A percentile compares a stretch with the other conserved stretches of the same genome.
Evolutionary conservation across 371 early-diverging fungal species (phyloP).

Genomic region (Apophysomyces ossiformis): DNA sequence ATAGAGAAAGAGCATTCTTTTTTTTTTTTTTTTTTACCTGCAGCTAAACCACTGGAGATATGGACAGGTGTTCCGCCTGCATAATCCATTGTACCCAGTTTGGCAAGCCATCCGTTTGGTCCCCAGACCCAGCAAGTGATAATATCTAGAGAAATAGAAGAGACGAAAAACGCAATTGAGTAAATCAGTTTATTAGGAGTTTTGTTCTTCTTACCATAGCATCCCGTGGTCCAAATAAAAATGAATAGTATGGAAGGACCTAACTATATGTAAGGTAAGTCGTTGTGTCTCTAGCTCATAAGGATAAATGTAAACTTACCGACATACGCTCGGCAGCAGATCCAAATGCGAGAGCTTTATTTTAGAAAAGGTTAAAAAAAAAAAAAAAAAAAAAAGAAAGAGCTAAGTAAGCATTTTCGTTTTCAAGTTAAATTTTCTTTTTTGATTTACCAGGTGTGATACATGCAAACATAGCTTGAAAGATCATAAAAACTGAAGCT

Average conservation of each 20-base stretch:
- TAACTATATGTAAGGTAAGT: conserved; percentile 30
- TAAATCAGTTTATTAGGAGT: no score
- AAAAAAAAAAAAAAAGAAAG: conserved; percentile 18
- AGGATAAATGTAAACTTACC: conserved; percentile 16
- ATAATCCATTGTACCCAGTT: conserved; percentile 79
- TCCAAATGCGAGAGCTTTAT: conserved; percentile 76
- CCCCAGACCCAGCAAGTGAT: conserved; percentile 90
- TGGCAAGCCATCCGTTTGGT: conserved; percentile 73
- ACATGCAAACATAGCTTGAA: conserved; percentile 78
- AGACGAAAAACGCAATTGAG: neutral
- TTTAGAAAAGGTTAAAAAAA: no score
- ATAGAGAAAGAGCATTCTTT: neutral
- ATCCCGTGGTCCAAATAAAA: conserved; percentile 83
- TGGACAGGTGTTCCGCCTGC: conserved; percentile 92
- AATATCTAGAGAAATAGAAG: conserved; percentile 38
- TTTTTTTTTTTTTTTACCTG: conserved; percentile 24
- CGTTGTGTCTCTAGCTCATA: neutral
- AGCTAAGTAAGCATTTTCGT: conserved; percentile 25
- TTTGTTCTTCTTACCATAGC: conserved; percentile 53
- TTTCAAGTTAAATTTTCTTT: neutral
- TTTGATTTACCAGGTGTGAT: conserved; percentile 56
- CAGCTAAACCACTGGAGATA: conserved; percentile 82
- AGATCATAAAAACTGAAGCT: conserved; percentile 63
- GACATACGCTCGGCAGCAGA: conserved; percentile 86
- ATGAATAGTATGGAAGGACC: conserved; percentile 79